A percentile compares a stretch with the other conserved stretches of the same genome.
phyloP scores from a whole-genome alignment of 306 rosid species.

The Spatholobus suberectus region DNA sequence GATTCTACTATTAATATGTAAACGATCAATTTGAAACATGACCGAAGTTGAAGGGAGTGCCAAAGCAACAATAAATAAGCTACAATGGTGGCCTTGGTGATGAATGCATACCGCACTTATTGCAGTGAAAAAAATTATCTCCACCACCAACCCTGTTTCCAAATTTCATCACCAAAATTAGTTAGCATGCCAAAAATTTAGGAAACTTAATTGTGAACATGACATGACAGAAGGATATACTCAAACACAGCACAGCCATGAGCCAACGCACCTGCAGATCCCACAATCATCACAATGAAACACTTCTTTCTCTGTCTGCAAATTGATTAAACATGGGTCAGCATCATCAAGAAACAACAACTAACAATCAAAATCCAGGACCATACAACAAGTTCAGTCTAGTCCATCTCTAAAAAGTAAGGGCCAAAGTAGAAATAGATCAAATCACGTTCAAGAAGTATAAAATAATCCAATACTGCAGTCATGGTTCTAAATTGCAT shows the following conservation, averaged over 20 bases:
- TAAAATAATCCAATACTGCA: background rate
- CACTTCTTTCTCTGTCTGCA: conserved; percentile 67
- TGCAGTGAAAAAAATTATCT: conserved; percentile 82
- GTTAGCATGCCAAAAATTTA: conserved; percentile 29
- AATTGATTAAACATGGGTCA: conserved; percentile 16
- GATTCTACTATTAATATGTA: background rate
- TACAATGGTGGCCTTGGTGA: background rate
- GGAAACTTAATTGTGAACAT: background rate
- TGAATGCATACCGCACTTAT: conserved; percentile 83
- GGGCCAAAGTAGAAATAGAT: background rate
- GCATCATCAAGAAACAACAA: background rate
- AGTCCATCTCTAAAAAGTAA: conserved; percentile 27
- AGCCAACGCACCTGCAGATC: conserved; percentile 77
- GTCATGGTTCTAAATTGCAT: no score
- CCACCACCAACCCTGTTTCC: conserved; percentile 81
- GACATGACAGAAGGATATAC: background rate
- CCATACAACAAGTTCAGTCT: conserved; percentile 24
- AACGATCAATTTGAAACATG: background rate
- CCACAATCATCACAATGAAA: conserved; percentile 96
- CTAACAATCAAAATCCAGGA: conserved; percentile 16
- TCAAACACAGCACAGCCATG: background rate
- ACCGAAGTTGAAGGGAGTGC: background rate
- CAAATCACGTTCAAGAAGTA: conserved; percentile 29
- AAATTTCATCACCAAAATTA: conserved; percentile 33
- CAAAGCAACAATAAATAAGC: background rate